Conservation (phyloP, 139 green algal genomes). For the Penium margaritaceum region DNA sequence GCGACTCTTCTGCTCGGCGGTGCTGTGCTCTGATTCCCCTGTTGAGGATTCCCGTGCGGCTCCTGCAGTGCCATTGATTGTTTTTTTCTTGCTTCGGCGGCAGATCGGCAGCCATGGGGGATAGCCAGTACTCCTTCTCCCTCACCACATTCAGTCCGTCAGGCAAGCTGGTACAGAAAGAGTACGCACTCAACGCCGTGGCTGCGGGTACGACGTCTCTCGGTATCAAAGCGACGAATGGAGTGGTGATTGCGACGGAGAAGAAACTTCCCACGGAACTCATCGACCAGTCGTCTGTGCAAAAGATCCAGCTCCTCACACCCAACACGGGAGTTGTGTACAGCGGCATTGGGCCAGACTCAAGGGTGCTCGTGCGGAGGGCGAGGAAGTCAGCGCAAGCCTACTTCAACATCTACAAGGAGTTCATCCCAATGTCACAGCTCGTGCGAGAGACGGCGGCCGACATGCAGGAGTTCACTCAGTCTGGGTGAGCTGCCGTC, state of each 20-base stretch:
- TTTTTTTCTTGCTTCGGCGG: no score
- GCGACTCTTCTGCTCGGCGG: no score
- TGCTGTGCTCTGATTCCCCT: no score
- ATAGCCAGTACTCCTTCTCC: conserved; percentile 80
- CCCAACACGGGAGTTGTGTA: no score
- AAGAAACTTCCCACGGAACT: conserved; percentile 90
- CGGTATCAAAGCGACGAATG: conserved; percentile 90
- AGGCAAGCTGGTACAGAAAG: conserved; percentile 94
- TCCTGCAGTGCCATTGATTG: no score
- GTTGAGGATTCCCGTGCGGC: no score
- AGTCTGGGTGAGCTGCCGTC: conserved; percentile 37
- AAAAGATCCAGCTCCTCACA: no score
- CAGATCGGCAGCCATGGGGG: no score
- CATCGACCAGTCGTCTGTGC: conserved; percentile 54
- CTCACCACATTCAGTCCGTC: conserved; percentile 96
- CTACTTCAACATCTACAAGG: conserved; percentile 86
- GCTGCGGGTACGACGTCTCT: conserved; percentile 82
- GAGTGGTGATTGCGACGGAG: conserved; percentile 96
- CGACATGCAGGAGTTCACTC: conserved; percentile 99
- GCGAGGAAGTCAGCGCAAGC: conserved; percentile 75
- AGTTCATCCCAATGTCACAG: conserved; percentile 93
- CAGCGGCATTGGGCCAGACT: conserved; percentile 96
- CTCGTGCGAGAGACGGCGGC: conserved; percentile 87
- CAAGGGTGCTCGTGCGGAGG: conserved; percentile 85
- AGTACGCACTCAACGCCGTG: conserved; percentile 95